Evolutionary conservation across 768 basidiomycete species (phyloP).

Genomic region (Boletus barrowsii): DNA sequence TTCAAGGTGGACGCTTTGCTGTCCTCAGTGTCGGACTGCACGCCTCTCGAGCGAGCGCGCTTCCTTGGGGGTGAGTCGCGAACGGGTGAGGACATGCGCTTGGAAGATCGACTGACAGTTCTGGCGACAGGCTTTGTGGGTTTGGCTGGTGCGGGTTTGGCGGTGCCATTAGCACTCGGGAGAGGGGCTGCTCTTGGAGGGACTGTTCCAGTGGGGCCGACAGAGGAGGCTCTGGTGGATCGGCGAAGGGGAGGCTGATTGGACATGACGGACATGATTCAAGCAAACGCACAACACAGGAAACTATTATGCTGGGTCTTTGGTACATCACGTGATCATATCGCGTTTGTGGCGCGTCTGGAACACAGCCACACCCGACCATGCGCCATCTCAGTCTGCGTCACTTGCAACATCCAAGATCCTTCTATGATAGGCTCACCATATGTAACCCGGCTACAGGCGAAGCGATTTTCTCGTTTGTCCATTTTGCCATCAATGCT

Average conservation of each 20-base stretch:
- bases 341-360: slow-evolving; percentile 25
- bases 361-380: slow-evolving; percentile 15
- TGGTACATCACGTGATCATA: slow-evolving; percentile 18
- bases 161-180: slow-evolving; percentile 25
- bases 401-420: slow-evolving; percentile 1
- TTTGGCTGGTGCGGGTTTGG: slow-evolving; percentile 34
- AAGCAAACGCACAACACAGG: not conserved
- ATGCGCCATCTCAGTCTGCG: slow-evolving; percentile 6
- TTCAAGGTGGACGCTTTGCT: slow-evolving; percentile 26
- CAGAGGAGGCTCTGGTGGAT: slow-evolving; percentile 50
- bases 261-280: slow-evolving; percentile 23
- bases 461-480: slow-evolving; percentile 54
- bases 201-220: slow-evolving; percentile 34
- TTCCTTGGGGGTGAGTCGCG: slow-evolving; percentile 47
- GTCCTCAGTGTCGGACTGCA: slow-evolving; percentile 44
- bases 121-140: slow-evolving; percentile 31
- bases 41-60: slow-evolving; percentile 39
- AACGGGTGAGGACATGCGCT: slow-evolving; percentile 50
- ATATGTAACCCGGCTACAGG: slow-evolving; percentile 72
- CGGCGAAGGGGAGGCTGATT: slow-evolving; percentile 43
- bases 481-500: slow-evolving; percentile 42
- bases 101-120: slow-evolving; percentile 31
- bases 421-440: slow-evolving; percentile 37
- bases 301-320: not conserved
- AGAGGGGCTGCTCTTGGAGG: slow-evolving; percentile 30